Conservation (phyloP, 116 monocot genomes). For the Trichopus zeylanicus region DNA sequence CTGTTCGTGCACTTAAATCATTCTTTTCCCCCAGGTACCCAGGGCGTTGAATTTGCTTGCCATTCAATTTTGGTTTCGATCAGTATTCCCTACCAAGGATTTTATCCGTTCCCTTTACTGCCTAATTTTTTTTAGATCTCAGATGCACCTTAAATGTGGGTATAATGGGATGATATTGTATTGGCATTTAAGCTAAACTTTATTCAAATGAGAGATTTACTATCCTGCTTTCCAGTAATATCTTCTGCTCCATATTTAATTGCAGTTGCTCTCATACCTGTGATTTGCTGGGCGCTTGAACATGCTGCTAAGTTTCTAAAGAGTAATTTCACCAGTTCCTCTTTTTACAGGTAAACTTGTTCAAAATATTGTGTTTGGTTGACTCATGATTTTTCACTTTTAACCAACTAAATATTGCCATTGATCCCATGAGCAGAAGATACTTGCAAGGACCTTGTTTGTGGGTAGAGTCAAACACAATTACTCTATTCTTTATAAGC, state of each 20-base stretch:
- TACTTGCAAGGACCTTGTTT: slow-evolving; percentile 64
- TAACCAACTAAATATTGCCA: background rate
- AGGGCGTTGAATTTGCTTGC: slow-evolving; percentile 63
- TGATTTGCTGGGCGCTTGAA: slow-evolving; percentile 68
- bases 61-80: slow-evolving; percentile 60
- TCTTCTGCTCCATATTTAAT: slow-evolving; percentile 5
- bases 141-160: slow-evolving; percentile 66
- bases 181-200: background rate
- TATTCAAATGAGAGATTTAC: background rate
- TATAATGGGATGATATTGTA: background rate
- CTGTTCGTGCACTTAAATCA: background rate
- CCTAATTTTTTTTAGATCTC: slow-evolving; percentile 59
- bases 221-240: background rate
- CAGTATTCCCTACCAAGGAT: slow-evolving; percentile 64
- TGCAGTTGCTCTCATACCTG: slow-evolving; percentile 83
- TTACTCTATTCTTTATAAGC: slow-evolving; percentile 51
- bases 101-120: slow-evolving; percentile 79
- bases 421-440: slow-evolving; percentile 30
- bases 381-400: background rate
- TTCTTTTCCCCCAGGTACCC: slow-evolving; percentile 50
- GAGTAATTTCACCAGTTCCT: slow-evolving; percentile 54
- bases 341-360: slow-evolving; percentile 59
- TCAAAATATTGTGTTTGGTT: background rate
- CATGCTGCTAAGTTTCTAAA: slow-evolving; percentile 67
- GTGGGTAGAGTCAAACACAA: slow-evolving; percentile 71